phyloP scores from a whole-genome alignment of 345 rosid genomes.

The Isatis tinctoria region DNA sequence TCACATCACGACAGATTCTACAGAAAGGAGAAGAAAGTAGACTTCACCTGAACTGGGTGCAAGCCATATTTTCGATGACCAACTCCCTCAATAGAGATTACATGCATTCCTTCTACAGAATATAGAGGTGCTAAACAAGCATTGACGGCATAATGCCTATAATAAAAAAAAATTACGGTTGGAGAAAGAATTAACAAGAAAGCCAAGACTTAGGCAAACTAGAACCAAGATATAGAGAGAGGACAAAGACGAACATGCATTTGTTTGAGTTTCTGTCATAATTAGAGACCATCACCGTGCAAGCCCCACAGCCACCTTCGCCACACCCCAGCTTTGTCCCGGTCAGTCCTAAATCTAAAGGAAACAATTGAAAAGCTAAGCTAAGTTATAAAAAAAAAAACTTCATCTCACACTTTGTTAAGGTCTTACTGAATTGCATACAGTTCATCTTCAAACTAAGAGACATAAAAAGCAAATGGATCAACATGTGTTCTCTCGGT shows the following conservation, averaged over 20 bases:
- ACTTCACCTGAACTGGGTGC: conserved; percentile 84
- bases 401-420: not conserved
- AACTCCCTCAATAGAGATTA: conserved; percentile 94
- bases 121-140: conserved; percentile 95
- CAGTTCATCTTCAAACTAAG: not conserved
- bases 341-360: conserved; percentile 58
- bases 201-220: not conserved
- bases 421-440: not conserved
- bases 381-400: not conserved
- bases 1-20: not conserved
- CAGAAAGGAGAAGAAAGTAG: not conserved
- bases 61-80: conserved; percentile 69
- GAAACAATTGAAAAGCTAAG: not conserved
- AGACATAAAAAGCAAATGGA: not conserved
- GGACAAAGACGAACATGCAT: conserved; percentile 65
- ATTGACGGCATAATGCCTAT: conserved; percentile 90
- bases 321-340: conserved; percentile 99
- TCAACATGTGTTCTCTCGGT: not conserved
- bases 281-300: conserved; percentile 88
- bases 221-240: not conserved
- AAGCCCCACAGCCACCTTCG: conserved; percentile 99
- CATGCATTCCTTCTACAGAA: conserved; percentile 97
- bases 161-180: not conserved
- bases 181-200: conserved; percentile 5
- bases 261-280: conserved; percentile 55